A percentile compares a stretch with the other conserved stretches of the same genome.
Conservation (phyloP, 495 filamentous ascomycete species). For the Pyronema domesticum region DNA sequence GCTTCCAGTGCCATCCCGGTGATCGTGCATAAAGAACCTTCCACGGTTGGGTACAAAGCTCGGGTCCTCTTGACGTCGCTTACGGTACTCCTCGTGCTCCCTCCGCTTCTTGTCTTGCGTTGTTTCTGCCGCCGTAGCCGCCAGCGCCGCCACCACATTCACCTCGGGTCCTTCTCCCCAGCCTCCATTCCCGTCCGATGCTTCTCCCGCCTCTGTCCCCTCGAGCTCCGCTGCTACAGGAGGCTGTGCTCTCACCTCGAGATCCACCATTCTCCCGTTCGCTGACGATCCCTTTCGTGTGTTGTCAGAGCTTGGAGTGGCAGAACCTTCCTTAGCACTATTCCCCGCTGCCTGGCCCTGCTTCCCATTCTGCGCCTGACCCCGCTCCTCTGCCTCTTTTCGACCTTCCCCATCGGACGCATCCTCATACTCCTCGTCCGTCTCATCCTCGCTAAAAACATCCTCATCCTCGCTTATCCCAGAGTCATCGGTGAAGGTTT, state of each 20-base stretch:
- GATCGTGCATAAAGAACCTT: constrained; percentile 94
- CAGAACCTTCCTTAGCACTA: constrained; percentile 24
- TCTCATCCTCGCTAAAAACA: constrained; percentile 61
- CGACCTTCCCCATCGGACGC: constrained; percentile 1
- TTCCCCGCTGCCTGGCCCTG: constrained; percentile 1
- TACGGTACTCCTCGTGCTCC: constrained; percentile 80
- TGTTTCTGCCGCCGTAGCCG: constrained; percentile 27
- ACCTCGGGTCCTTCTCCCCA: constrained; percentile 11
- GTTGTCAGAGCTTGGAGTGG: constrained; percentile 58
- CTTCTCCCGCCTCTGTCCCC: constrained; percentile 43
- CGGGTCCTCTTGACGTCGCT: constrained; percentile 73
- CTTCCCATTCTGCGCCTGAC: not conserved
- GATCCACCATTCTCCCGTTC: constrained; percentile 14
- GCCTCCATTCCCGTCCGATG: constrained; percentile 32
- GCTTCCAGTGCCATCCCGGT: constrained; percentile 55
- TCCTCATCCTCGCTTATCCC: constrained; percentile 44
- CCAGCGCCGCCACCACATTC: constrained; percentile 18
- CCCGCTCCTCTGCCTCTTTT: constrained; percentile 4
- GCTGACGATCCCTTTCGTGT: constrained; percentile 24
- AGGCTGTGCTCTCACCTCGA: constrained; percentile 18
- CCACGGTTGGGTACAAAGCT: constrained; percentile 90
- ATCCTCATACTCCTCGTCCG: constrained; percentile 33
- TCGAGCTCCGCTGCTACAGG: constrained; percentile 17
- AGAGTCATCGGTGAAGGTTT: constrained; percentile 4
- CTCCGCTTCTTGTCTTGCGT: constrained; percentile 52